phyloP scores from a whole-genome alignment of 2,329 filamentous ascomycete genomes.

The Dissoconium aciculare region DNA sequence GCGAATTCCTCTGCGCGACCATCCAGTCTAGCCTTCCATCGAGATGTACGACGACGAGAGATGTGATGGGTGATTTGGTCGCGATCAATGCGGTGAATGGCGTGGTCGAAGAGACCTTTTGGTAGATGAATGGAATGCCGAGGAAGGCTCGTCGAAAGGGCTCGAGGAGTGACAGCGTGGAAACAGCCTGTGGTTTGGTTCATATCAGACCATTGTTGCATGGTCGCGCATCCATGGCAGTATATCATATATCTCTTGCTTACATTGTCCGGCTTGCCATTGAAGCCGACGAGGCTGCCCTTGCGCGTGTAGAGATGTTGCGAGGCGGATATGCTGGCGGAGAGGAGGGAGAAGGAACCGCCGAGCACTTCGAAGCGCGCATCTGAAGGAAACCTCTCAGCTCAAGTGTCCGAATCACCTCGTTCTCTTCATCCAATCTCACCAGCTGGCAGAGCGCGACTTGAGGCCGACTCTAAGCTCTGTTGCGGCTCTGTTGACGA shows the following conservation, averaged over 20 bases:
- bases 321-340: slow-evolving; percentile 80
- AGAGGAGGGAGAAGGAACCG: slow-evolving; percentile 81
- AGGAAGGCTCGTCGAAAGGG: slow-evolving; percentile 66
- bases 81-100: slow-evolving; percentile 80
- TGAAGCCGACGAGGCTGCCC: slow-evolving; percentile 78
- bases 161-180: slow-evolving; percentile 72
- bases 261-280: slow-evolving; percentile 82
- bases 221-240: background rate
- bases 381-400: slow-evolving; percentile 41
- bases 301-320: slow-evolving; percentile 85
- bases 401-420: background rate
- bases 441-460: slow-evolving; percentile 10
- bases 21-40: slow-evolving; percentile 95
- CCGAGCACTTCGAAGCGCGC: slow-evolving; percentile 90
- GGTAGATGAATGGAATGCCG: slow-evolving; percentile 89
- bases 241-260: too few species aligned
- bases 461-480: slow-evolving; percentile 21
- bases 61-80: slow-evolving; percentile 72
- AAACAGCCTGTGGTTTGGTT: slow-evolving; percentile 69
- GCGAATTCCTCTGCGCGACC: slow-evolving; percentile 67
- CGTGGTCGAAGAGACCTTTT: slow-evolving; percentile 70
- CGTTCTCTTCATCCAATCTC: background rate
- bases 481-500: slow-evolving; percentile 26
- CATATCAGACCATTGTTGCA: too few species aligned
- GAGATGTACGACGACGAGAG: slow-evolving; percentile 74